Conservation (phyloP, 257 asterid species). For the Lycium barbarum region DNA sequence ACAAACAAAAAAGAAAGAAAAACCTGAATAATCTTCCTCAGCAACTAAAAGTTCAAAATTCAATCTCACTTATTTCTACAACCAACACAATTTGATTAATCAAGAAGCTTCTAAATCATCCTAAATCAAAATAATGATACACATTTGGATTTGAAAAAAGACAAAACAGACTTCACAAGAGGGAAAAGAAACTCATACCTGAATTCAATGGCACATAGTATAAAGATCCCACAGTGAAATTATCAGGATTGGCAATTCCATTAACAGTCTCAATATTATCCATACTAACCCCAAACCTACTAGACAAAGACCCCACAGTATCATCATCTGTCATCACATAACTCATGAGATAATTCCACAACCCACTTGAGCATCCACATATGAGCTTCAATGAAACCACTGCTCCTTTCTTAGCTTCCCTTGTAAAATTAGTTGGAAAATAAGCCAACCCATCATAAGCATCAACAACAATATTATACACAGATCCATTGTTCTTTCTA, state of each 20-base stretch:
- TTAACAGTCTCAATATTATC: slow-evolving; percentile 81
- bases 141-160: not conserved
- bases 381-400: slow-evolving; percentile 78
- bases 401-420: slow-evolving; percentile 82
- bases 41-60: slow-evolving; percentile 33
- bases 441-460: slow-evolving; percentile 83
- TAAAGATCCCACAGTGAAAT: slow-evolving; percentile 79
- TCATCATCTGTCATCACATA: slow-evolving; percentile 92
- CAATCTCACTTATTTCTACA: slow-evolving; percentile 25
- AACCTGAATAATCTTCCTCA: not conserved
- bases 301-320: slow-evolving; percentile 83
- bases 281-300: slow-evolving; percentile 99
- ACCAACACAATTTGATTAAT: slow-evolving; percentile 11
- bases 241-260: slow-evolving; percentile 82
- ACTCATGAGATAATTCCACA: slow-evolving; percentile 97
- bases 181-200: slow-evolving; percentile 49
- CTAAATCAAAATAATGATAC: slow-evolving; percentile 26
- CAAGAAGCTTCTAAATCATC: slow-evolving; percentile 6
- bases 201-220: slow-evolving; percentile 83
- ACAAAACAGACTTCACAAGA: not conserved
- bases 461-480: slow-evolving; percentile 65
- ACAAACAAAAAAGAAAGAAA: slow-evolving; percentile 7
- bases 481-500: slow-evolving; percentile 71
- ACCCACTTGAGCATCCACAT: slow-evolving; percentile 96
- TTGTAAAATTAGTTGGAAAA: slow-evolving; percentile 69